Conservation (phyloP, 768 basidiomycete genomes). For the Mrakia blollopis region DNA sequence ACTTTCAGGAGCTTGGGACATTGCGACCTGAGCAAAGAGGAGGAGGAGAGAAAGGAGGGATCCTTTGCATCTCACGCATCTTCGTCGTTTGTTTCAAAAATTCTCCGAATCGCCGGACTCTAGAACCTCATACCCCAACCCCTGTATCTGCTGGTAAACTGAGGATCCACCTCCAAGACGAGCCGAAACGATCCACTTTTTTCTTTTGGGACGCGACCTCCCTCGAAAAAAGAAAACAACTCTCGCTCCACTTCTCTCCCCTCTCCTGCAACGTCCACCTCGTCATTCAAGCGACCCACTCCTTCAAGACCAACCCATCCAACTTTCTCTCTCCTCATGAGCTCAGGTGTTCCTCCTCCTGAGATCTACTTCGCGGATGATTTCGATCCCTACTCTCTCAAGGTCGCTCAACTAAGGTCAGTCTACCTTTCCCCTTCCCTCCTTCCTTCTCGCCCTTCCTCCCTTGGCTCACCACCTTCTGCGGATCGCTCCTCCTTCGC, state of each 20-base stretch:
- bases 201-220: too few relatives aligned
- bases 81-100: too few relatives aligned
- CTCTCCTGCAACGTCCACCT: neutral
- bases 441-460: neutral
- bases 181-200: too few relatives aligned
- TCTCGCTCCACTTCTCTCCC: neutral
- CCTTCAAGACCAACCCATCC: slow-evolving; percentile 1
- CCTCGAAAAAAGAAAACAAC: neutral
- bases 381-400: slow-evolving; percentile 26
- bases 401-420: slow-evolving; percentile 27
- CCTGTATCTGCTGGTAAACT: too few relatives aligned
- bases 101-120: too few relatives aligned
- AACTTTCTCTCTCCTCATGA: neutral
- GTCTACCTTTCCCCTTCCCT: neutral
- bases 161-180: too few relatives aligned
- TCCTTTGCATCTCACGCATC: too few relatives aligned
- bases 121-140: too few relatives aligned
- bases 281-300: slow-evolving; percentile 5
- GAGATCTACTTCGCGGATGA: slow-evolving; percentile 30
- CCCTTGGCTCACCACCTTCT: neutral
- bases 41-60: too few relatives aligned
- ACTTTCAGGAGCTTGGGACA: too few relatives aligned
- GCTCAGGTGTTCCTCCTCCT: neutral
- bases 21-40: too few relatives aligned
- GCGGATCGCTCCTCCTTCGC: neutral